Conservation (phyloP, 495 filamentous ascomycete species). For the Thozetella sp. region DNA sequence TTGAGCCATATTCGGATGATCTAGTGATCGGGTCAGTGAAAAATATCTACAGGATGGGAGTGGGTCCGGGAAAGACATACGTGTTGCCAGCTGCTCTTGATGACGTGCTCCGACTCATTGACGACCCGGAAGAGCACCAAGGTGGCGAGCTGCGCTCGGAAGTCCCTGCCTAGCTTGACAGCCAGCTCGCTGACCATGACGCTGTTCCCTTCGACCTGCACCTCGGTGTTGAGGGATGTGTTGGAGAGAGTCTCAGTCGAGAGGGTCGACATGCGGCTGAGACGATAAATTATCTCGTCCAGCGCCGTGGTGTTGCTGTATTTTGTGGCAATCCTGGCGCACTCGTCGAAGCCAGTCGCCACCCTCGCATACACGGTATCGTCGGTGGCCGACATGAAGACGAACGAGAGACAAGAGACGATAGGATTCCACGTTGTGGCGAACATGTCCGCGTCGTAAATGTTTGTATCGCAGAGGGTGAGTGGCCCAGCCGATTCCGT, state of each 20-base stretch:
- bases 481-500: conserved; percentile 74
- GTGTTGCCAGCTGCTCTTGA: conserved; percentile 80
- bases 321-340: conserved; percentile 87
- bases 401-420: conserved; percentile 92
- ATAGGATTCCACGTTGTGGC: conserved; percentile 94
- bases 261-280: conserved; percentile 88
- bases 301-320: conserved; percentile 83
- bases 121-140: conserved; percentile 92
- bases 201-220: conserved; percentile 87
- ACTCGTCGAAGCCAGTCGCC: conserved; percentile 93
- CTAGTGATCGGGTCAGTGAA: conserved; percentile 37
- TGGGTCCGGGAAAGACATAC: conserved; percentile 48
- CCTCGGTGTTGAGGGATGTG: conserved; percentile 91
- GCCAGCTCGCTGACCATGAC: conserved; percentile 99
- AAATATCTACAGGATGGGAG: background rate
- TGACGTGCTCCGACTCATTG: conserved; percentile 75
- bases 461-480: conserved; percentile 84
- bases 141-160: conserved; percentile 89
- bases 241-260: conserved; percentile 73
- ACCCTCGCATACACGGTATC: conserved; percentile 95
- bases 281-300: conserved; percentile 86
- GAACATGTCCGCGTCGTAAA: conserved; percentile 98
- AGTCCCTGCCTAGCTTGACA: conserved; percentile 94
- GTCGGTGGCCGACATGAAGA: conserved; percentile 98
- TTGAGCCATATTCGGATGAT: conserved; percentile 91